Evolutionary conservation across 768 basidiomycete species (phyloP).

Genomic region (Paxillus involutus): DNA sequence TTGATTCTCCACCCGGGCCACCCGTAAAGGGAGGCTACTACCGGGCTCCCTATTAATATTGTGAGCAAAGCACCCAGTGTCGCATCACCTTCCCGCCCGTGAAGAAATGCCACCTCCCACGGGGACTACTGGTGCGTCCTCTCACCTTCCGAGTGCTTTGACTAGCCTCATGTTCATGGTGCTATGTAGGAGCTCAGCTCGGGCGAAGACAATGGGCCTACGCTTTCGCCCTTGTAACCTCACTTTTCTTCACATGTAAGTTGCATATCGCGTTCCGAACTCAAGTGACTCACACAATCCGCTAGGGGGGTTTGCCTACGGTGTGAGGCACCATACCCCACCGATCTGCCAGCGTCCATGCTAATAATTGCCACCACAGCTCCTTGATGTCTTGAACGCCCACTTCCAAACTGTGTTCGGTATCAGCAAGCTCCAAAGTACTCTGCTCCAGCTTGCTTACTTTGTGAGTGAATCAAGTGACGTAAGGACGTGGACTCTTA

Average conservation of each 20-base stretch:
- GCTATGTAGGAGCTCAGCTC: constrained; percentile 36
- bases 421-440: constrained; percentile 69
- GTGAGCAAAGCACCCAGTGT: too few relatives aligned
- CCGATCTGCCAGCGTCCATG: not conserved
- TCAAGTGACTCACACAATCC: not conserved
- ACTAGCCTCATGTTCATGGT: not conserved
- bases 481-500: not conserved
- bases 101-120: constrained; percentile 35
- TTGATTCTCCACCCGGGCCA: too few relatives aligned
- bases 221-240: constrained; percentile 69
- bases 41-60: too few relatives aligned
- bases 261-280: not conserved
- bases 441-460: constrained; percentile 73
- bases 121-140: constrained; percentile 42
- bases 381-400: constrained; percentile 67
- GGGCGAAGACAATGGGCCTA: constrained; percentile 48
- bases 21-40: not conserved
- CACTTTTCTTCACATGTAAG: constrained; percentile 74
- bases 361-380: constrained; percentile 37
- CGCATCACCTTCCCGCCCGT: not conserved
- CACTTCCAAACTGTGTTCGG: constrained; percentile 73
- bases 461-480: constrained; percentile 41
- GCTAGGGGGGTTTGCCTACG: constrained; percentile 67
- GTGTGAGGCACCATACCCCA: constrained; percentile 37
- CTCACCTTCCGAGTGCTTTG: not conserved